These are phyloP conservation scores for Exophiala phaeomuriformis DNA, from an alignment of 2,329 filamentous ascomycete species.

Conservation along the genomic window DNA sequence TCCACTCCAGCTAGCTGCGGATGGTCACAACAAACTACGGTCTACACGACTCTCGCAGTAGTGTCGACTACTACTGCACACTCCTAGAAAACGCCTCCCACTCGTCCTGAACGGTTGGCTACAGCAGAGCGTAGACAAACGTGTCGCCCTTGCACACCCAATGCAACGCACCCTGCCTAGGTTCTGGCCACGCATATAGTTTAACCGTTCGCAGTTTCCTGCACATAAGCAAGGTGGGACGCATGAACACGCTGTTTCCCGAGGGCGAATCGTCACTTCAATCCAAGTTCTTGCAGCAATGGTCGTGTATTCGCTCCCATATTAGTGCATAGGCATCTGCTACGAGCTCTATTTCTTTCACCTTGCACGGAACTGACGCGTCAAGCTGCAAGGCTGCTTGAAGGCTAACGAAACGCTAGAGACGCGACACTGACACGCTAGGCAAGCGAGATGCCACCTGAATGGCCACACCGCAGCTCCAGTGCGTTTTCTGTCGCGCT, in stretches of 20 bases:
- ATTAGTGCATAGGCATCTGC: neutral
- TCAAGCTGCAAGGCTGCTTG: neutral
- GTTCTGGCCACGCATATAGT: too few species aligned
- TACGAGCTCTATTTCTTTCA: neutral
- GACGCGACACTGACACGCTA: constrained; percentile 13
- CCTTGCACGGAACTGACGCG: neutral
- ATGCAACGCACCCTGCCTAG: too few species aligned
- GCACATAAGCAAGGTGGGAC: too few species aligned
- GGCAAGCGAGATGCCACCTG: neutral
- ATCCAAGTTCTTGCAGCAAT: neutral
- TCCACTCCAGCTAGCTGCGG: neutral
- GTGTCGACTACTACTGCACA: neutral
- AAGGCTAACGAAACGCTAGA: neutral
- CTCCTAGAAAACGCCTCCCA: neutral
- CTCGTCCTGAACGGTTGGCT: too few species aligned
- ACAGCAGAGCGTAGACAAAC: too few species aligned
- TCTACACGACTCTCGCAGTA: neutral
- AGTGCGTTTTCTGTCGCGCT: neutral
- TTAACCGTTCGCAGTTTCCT: too few species aligned
- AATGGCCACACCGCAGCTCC: neutral
- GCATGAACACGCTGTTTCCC: too few species aligned
- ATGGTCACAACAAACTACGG: too few species aligned
- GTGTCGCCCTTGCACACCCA: too few species aligned
- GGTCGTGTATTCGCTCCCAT: neutral
- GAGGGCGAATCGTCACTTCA: too few species aligned